These are phyloP conservation scores for Monotropa hypopitys DNA, from an alignment of 179 eudicot species.

Conservation along the genomic window DNA sequence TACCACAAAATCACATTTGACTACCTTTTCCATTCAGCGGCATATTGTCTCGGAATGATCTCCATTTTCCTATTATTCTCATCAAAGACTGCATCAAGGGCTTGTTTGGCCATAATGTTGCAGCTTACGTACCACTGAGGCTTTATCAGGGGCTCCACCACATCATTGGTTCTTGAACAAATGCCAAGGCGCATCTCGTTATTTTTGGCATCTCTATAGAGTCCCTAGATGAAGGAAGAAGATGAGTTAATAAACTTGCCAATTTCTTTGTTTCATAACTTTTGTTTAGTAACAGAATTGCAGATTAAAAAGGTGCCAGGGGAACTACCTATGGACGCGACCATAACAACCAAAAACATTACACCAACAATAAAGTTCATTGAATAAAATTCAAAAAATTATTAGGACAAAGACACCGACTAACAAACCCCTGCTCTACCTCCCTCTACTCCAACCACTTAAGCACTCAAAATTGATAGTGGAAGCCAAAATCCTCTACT, in stretches of 20 bases:
- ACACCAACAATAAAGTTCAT: neutral
- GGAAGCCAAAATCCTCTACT: neutral
- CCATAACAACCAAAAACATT: neutral
- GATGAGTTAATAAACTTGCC: neutral
- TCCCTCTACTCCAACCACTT: neutral
- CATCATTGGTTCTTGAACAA: constrained; percentile 85
- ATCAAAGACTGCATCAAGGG: constrained; percentile 66
- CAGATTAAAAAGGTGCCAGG: neutral
- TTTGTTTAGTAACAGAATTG: neutral
- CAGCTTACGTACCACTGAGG: constrained; percentile 97
- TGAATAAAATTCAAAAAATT: neutral
- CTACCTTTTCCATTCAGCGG: constrained; percentile 95
- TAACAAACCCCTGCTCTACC: neutral
- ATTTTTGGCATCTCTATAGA: constrained; percentile 57
- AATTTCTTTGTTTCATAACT: neutral
- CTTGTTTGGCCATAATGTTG: constrained; percentile 63
- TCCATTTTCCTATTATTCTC: constrained; percentile 47
- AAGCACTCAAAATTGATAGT: neutral
- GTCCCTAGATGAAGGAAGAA: constrained; percentile 39
- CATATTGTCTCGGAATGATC: constrained; percentile 75
- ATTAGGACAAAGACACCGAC: neutral
- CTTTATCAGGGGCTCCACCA: constrained; percentile 87
- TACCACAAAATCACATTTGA: constrained; percentile 1
- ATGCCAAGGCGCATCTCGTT: constrained; percentile 92
- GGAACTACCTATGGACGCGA: neutral